Base-by-base conservation (phyloP, 2,329 filamentous ascomycete species). In the Scolecobasidium constrictum region DNA sequence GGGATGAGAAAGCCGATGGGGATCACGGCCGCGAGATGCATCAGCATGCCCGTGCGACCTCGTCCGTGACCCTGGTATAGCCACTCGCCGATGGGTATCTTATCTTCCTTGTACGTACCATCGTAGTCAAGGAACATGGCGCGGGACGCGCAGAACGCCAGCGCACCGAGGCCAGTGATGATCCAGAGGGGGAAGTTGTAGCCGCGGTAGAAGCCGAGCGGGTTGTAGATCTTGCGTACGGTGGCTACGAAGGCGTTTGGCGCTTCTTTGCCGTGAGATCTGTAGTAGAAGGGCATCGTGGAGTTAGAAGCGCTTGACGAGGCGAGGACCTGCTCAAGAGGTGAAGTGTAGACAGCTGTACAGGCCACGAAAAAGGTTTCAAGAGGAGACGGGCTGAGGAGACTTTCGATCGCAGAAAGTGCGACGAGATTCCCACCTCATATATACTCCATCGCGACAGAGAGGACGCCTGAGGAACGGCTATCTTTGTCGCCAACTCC, bases 161-260 rank as follows among this genome's bases (percentile, higher is more conserved):
- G n/a, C n/a, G 26, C 26, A 31, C 26, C 26, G 9, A 31, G 26
- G 34, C 34, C 38, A 41, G 34, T 21, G 33, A n/a, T 46, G 40
- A 35, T 35, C 43, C 42, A 21, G 2, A 79, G 60, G 28, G 61
- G 48, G 49, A 78, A 75, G 54, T 76, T 78, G 62, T 77, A 77
- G 26, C 62, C 64, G 50, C 71, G 72, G 2, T 59, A 55, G 59
- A 80, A 80, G 38, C 75, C 75, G 19, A 77, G 45, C 3, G 64
- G 58, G 35, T 61, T 57, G 51, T 69, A 71, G 15, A 71, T 37
- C 38, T 58, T 63, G 37, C 43, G 43, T 7, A 18, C 28, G 5
- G 33, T 33, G 11, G 13, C 19, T 12, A 39, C 37, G 19, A 39
- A 39, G 12, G 6, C 11, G 19, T 39, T 39, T 18, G 37, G 26